Evolutionary conservation across 306 rosid genomes (phyloP).

Genomic region (Ammopiptanthus mongolicus): DNA sequence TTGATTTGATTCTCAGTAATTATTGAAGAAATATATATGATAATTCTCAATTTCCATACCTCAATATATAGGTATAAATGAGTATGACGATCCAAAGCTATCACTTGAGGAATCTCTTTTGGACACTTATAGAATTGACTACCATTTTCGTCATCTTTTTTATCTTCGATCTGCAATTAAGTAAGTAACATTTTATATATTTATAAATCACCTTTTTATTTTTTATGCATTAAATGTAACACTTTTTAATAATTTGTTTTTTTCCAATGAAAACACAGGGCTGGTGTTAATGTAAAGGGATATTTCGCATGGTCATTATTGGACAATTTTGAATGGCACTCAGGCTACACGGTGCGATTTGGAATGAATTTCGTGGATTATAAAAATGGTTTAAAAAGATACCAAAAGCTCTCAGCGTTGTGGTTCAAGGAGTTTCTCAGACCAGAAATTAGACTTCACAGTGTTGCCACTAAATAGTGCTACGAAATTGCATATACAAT

Average conservation of each 20-base stretch:
- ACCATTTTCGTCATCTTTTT: conserved; percentile 37
- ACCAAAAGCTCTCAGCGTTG: conserved; percentile 43
- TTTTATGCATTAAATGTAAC: background rate
- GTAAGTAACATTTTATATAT: no score
- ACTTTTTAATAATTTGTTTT: background rate
- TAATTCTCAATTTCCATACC: no score
- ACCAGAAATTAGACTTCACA: no score
- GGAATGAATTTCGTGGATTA: conserved; percentile 51
- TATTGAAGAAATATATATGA: no score
- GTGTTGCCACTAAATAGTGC: no score
- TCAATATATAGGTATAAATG: no score
- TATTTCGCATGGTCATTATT: conserved; percentile 61
- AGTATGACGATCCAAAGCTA: no score
- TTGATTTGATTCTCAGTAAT: no score
- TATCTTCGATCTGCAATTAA: conserved; percentile 6
- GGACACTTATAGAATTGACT: conserved; percentile 46
- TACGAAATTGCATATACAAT: no score
- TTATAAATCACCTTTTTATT: no score
- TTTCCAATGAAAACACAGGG: conserved; percentile 1
- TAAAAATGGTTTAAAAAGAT: conserved; percentile 27
- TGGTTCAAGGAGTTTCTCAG: no score
- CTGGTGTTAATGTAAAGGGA: conserved; percentile 52
- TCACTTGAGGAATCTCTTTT: conserved; percentile 36
- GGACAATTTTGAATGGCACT: conserved; percentile 60
- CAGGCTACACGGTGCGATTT: conserved; percentile 40